Percentiles rank a stretch among this genome's conserved stretches.
Evolutionary conservation across 2,329 filamentous ascomycete species (phyloP).

Genomic region (Plectosphaerella cucumerina): DNA sequence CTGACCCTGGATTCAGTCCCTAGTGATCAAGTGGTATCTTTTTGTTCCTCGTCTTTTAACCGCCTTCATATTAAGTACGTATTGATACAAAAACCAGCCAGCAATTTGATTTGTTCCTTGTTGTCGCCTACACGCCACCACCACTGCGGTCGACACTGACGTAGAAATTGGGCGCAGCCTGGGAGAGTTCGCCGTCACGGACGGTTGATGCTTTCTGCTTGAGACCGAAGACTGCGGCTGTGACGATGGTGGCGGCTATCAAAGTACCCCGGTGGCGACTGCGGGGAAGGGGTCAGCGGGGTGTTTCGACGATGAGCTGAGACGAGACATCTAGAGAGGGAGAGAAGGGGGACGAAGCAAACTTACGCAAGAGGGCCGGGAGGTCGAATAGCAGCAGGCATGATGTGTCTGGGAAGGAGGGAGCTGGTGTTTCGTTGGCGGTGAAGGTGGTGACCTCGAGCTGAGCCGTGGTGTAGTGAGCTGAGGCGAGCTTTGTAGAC

Average conservation of each 20-base stretch:
- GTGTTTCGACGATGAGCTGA: not conserved
- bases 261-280: slow-evolving; percentile 35
- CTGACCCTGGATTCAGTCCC: too few relatives aligned
- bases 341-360: slow-evolving; percentile 24
- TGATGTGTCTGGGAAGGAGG: not conserved
- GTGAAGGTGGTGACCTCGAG: too few relatives aligned
- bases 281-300: slow-evolving; percentile 1
- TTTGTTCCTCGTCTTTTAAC: too few relatives aligned
- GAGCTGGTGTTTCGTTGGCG: too few relatives aligned
- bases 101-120: too few relatives aligned
- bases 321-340: slow-evolving; percentile 11
- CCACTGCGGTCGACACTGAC: slow-evolving; percentile 50
- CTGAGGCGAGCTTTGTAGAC: too few relatives aligned
- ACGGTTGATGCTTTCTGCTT: slow-evolving; percentile 30
- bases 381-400: not conserved
- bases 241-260: slow-evolving; percentile 24
- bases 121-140: slow-evolving; percentile 30
- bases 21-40: too few relatives aligned
- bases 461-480: too few relatives aligned
- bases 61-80: too few relatives aligned
- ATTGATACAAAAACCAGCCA: too few relatives aligned
- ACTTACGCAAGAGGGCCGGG: slow-evolving; percentile 8
- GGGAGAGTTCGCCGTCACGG: slow-evolving; percentile 34
- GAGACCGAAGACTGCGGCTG: slow-evolving; percentile 21
- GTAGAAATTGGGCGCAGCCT: slow-evolving; percentile 33